These are phyloP conservation scores for Auricularia heimuer DNA, from an alignment of 768 basidiomycete species.

Conservation along the genomic window DNA sequence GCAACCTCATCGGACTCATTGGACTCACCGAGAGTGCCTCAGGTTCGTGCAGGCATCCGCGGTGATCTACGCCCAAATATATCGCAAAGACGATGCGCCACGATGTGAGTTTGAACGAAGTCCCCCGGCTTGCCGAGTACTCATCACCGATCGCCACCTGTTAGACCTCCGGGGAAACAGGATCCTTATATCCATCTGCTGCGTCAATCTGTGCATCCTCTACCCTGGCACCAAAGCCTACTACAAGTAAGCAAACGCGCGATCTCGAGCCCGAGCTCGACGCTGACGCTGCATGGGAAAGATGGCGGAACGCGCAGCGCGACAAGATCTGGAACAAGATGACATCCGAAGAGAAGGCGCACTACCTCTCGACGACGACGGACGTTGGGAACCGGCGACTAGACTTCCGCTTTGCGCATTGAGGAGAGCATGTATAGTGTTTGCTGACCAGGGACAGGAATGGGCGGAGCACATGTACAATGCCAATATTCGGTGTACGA, in stretches of 20 bases:
- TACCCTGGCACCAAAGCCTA: not conserved
- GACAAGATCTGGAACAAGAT: slow-evolving; percentile 32
- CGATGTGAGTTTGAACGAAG: slow-evolving; percentile 29
- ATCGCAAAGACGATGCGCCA: slow-evolving; percentile 43
- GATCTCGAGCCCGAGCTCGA: no score
- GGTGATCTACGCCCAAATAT: slow-evolving; percentile 49
- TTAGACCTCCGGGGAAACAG: slow-evolving; percentile 36
- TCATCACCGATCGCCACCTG: no score
- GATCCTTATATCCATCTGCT: slow-evolving; percentile 42
- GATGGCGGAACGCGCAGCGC: not conserved
- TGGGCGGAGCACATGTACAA: no score
- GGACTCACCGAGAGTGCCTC: no score
- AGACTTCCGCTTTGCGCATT: slow-evolving; percentile 57
- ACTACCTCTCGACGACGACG: slow-evolving; percentile 51
- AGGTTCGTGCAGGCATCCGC: slow-evolving; percentile 34
- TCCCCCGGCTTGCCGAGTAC: no score
- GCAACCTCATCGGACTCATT: not conserved
- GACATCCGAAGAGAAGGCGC: slow-evolving; percentile 10
- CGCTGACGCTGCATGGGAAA: no score
- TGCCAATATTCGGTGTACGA: no score
- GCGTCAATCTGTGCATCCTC: slow-evolving; percentile 28
- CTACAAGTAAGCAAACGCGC: not conserved
- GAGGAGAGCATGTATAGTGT: not conserved
- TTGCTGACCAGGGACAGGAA: no score
- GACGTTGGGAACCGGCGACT: slow-evolving; percentile 51